Evolutionary conservation across 805 yeast species (phyloP).

Genomic region (Candida jianshihensis): DNA sequence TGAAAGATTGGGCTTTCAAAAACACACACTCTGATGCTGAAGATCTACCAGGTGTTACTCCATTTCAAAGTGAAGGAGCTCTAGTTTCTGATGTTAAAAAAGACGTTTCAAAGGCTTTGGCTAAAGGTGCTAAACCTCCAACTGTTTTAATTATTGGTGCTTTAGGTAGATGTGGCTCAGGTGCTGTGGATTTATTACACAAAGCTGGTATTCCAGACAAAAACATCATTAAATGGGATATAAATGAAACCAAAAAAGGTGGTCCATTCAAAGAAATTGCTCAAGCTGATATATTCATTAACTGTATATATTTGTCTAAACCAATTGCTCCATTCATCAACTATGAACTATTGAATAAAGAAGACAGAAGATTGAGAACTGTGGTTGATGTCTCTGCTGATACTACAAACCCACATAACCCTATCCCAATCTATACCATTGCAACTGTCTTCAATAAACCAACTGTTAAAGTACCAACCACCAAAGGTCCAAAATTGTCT

Average conservation of each 20-base stretch:
- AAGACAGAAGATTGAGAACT: slow-evolving; percentile 73
- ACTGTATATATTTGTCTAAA: slow-evolving; percentile 89
- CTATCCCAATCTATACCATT: slow-evolving; percentile 85
- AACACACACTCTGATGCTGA: slow-evolving; percentile 60
- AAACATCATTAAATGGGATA: slow-evolving; percentile 89
- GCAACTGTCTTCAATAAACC: slow-evolving; percentile 92
- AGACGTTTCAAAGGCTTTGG: slow-evolving; percentile 50
- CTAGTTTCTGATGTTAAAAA: slow-evolving; percentile 66
- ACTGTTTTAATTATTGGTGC: slow-evolving; percentile 91
- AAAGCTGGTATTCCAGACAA: slow-evolving; percentile 84
- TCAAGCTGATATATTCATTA: slow-evolving; percentile 79
- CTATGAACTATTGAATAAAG: slow-evolving; percentile 54
- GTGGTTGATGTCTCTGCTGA: slow-evolving; percentile 98
- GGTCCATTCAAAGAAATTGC: slow-evolving; percentile 96
- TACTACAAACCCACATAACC: slow-evolving; percentile 97
- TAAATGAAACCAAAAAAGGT: slow-evolving; percentile 92
- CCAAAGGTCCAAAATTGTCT: slow-evolving; percentile 77
- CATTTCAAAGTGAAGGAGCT: slow-evolving; percentile 74
- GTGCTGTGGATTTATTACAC: slow-evolving; percentile 80
- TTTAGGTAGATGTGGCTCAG: slow-evolving; percentile 97
- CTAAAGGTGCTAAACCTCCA: slow-evolving; percentile 62
- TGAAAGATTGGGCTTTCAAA: slow-evolving; percentile 91
- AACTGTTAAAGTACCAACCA: slow-evolving; percentile 75
- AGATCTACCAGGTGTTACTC: slow-evolving; percentile 72
- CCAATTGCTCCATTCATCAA: slow-evolving; percentile 92